Evolutionary conservation across 306 rosid genomes (phyloP).

Genomic region (Nissolia schottii): DNA sequence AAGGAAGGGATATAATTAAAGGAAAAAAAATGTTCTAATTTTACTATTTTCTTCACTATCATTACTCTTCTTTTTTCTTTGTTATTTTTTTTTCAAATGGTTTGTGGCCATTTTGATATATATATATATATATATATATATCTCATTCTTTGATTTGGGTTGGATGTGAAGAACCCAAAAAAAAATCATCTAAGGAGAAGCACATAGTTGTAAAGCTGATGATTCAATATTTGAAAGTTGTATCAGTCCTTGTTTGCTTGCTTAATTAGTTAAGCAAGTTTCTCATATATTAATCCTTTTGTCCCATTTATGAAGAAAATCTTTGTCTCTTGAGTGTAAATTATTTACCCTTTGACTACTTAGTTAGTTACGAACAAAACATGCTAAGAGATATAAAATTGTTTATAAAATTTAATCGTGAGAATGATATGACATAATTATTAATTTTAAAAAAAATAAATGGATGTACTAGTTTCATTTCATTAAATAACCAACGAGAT

Average conservation of each 20-base stretch:
- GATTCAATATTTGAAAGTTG: slow-evolving; percentile 5
- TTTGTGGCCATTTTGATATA: slow-evolving; percentile 43
- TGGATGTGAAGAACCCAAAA: slow-evolving; percentile 10
- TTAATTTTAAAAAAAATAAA: no score
- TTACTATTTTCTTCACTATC: neutral
- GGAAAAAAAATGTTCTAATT: neutral
- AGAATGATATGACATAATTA: no score
- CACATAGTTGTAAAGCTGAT: slow-evolving; percentile 26
- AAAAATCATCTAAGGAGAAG: slow-evolving; percentile 5
- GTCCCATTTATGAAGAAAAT: neutral
- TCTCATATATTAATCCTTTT: neutral
- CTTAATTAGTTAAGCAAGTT: slow-evolving; percentile 56
- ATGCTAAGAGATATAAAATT: no score
- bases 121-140: no score
- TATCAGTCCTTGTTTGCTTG: slow-evolving; percentile 58
- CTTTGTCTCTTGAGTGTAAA: neutral
- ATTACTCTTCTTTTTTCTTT: neutral
- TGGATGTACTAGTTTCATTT: no score
- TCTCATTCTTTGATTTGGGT: slow-evolving; percentile 28
- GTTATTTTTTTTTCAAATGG: slow-evolving; percentile 41
- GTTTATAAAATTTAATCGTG: no score
- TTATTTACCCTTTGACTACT: neutral
- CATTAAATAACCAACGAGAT: no score
- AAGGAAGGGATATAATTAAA: neutral
- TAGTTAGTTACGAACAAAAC: no score